Conservation (phyloP, 164 flowering plant genomes). For the Berberis thunbergii region DNA sequence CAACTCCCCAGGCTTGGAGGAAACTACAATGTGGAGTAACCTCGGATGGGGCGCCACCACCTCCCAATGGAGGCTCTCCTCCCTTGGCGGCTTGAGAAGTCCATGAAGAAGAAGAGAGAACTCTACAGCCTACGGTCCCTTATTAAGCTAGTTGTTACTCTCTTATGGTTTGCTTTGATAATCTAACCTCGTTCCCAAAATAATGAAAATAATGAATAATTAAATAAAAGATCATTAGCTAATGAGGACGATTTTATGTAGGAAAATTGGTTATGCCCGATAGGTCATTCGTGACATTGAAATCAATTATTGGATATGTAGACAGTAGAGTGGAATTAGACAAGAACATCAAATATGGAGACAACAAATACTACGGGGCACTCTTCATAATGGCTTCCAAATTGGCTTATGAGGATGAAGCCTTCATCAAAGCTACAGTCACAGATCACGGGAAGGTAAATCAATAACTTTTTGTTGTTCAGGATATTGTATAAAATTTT, state of each 20-base stretch:
- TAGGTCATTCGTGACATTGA: conserved; percentile 21
- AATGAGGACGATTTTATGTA: conserved; percentile 5
- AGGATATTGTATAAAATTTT: not conserved
- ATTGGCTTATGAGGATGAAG: conserved; percentile 47
- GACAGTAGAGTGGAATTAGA: conserved; percentile 44
- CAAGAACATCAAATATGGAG: conserved; percentile 20
- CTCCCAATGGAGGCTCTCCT: too few relatives aligned
- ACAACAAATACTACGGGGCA: conserved; percentile 27
- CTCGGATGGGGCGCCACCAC: too few relatives aligned
- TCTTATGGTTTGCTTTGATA: too few relatives aligned
- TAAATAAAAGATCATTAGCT: too few relatives aligned
- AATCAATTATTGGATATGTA: conserved; percentile 28
- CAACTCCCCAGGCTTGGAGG: too few relatives aligned
- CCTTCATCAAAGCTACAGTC: conserved; percentile 24
- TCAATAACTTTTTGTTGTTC: not conserved
- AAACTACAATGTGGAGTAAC: too few relatives aligned
- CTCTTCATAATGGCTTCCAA: conserved; percentile 62
- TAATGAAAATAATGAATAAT: too few relatives aligned
- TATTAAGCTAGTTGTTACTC: too few relatives aligned
- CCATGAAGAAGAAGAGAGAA: too few relatives aligned
- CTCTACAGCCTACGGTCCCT: too few relatives aligned
- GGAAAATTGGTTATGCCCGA: conserved; percentile 43
- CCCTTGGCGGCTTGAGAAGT: too few relatives aligned
- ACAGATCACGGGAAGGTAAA: conserved; percentile 54
- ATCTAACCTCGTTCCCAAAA: too few relatives aligned